A percentile compares a stretch with the other conserved stretches of the same genome.
These are phyloP conservation scores for Anthracocystis walkeri DNA, from an alignment of 1,284 basidiomycete species.

Conservation along the genomic window DNA sequence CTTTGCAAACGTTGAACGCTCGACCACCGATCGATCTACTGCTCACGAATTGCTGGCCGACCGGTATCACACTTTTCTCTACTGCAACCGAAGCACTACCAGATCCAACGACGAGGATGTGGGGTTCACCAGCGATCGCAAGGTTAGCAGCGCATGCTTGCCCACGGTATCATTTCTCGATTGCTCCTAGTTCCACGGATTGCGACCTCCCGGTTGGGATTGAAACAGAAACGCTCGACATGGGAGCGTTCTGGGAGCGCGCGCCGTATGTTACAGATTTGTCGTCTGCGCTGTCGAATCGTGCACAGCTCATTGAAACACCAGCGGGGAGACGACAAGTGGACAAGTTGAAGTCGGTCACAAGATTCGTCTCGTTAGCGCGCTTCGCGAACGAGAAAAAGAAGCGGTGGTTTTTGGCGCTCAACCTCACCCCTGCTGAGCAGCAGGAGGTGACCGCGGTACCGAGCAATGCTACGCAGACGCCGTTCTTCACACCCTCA, in stretches of 20 bases:
- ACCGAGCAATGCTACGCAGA: conserved; percentile 34
- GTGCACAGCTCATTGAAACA: not conserved
- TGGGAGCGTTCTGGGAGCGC: conserved; percentile 65
- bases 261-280: conserved; percentile 59
- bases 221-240: conserved; percentile 16
- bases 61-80: conserved; percentile 53
- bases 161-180: conserved; percentile 65
- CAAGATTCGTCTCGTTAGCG: conserved; percentile 63
- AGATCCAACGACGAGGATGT: conserved; percentile 43
- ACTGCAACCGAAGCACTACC: conserved; percentile 34
- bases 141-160: conserved; percentile 40
- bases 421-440: conserved; percentile 50
- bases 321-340: conserved; percentile 6
- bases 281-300: conserved; percentile 12
- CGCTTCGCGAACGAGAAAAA: conserved; percentile 60
- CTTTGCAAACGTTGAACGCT: conserved; percentile 12
- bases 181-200: conserved; percentile 44
- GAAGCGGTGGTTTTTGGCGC: conserved; percentile 65
- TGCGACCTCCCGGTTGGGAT: conserved; percentile 34
- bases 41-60: conserved; percentile 62
- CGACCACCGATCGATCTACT: conserved; percentile 62
- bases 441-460: conserved; percentile 9
- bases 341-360: conserved; percentile 31
- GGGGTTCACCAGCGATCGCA: conserved; percentile 60
- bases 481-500: conserved; percentile 29